These are phyloP conservation scores for Camellia lanceoleosa DNA, from an alignment of 148 eudicot species.

Conservation along the genomic window DNA sequence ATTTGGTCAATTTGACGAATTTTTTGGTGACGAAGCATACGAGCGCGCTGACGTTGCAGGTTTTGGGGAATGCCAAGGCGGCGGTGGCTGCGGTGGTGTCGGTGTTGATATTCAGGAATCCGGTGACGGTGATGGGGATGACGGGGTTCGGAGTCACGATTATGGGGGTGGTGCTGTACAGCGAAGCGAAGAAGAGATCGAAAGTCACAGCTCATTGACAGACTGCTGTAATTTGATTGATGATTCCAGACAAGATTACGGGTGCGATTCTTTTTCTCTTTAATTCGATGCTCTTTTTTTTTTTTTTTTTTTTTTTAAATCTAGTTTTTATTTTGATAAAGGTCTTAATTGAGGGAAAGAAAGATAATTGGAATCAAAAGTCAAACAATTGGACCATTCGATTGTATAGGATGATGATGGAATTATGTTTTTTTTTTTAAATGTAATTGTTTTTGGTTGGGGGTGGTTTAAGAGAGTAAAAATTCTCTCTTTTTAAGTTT, in stretches of 20 bases:
- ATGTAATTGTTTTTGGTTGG: too few relatives aligned
- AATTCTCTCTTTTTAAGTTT: slow-evolving; percentile 28
- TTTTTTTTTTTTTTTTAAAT: neutral
- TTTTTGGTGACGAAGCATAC: slow-evolving; percentile 91
- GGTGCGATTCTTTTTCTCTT: slow-evolving; percentile 24
- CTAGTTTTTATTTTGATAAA: neutral
- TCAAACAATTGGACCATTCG: neutral
- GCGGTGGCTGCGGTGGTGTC: slow-evolving; percentile 88
- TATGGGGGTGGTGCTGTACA: slow-evolving; percentile 84
- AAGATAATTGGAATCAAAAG: slow-evolving; percentile 1
- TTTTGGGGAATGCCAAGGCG: slow-evolving; percentile 86
- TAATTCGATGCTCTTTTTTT: slow-evolving; percentile 5
- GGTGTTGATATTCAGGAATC: slow-evolving; percentile 78
- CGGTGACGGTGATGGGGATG: slow-evolving; percentile 92
- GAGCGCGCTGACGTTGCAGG: slow-evolving; percentile 80
- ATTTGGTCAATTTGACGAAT: slow-evolving; percentile 72
- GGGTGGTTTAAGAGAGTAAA: slow-evolving; percentile 21
- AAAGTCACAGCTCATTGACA: slow-evolving; percentile 65
- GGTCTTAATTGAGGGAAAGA: neutral
- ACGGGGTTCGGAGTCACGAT: slow-evolving; percentile 73
- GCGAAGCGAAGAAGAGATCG: slow-evolving; percentile 72
- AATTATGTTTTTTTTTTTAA: neutral
- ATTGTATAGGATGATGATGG: slow-evolving; percentile 24
- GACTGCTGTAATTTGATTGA: slow-evolving; percentile 9
- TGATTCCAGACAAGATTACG: neutral